These are phyloP conservation scores for Cystofilobasidium capitatum DNA, from an alignment of 768 basidiomycete species.

Conservation along the genomic window DNA sequence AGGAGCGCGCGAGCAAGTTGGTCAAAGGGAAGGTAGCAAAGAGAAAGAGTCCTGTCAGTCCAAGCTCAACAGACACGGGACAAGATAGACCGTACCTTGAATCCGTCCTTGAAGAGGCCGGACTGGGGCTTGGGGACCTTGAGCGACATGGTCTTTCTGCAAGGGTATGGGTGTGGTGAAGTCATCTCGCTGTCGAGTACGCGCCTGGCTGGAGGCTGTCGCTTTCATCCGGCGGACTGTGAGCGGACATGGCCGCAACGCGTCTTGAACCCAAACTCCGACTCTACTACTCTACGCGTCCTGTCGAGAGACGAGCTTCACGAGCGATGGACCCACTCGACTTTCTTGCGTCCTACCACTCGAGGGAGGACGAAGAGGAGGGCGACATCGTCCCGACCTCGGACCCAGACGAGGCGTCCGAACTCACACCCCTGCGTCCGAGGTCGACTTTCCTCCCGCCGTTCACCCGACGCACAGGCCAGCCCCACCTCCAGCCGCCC, in stretches of 20 bases:
- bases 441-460: too few relatives aligned
- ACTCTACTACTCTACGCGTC: too few relatives aligned
- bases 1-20: background rate
- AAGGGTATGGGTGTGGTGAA: background rate
- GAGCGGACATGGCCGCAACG: too few relatives aligned
- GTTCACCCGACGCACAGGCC: too few relatives aligned
- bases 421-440: background rate
- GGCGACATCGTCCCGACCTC: background rate
- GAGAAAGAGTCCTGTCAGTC: background rate
- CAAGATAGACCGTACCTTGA: conserved; percentile 54
- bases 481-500: too few relatives aligned
- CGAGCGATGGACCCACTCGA: background rate
- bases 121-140: conserved; percentile 77
- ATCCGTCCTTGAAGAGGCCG: conserved; percentile 85
- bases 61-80: background rate
- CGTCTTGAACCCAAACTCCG: too few relatives aligned
- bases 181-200: background rate
- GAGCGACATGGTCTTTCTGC: conserved; percentile 57
- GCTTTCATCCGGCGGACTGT: too few relatives aligned
- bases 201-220: background rate
- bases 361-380: background rate
- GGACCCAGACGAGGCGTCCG: background rate
- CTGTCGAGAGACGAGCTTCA: too few relatives aligned
- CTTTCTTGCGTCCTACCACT: background rate
- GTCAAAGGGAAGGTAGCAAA: background rate